Conservation (phyloP, 306 rosid species). For the Quercus parvula region DNA sequence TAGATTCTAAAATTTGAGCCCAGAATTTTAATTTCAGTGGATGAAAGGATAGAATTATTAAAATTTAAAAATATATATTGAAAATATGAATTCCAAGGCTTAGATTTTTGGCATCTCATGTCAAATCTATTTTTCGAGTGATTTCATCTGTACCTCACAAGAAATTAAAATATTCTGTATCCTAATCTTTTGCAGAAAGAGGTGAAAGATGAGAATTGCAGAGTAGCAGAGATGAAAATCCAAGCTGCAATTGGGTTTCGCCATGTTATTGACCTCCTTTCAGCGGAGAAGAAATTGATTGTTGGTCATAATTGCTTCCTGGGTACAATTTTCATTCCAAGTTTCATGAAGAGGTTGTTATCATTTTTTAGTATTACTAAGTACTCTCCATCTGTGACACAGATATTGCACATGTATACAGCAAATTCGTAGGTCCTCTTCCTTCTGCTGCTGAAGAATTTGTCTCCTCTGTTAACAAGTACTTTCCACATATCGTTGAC, state of each 20-base stretch:
- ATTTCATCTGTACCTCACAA: not conserved
- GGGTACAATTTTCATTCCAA: constrained; percentile 42
- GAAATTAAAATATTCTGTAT: not conserved
- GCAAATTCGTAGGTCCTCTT: constrained; percentile 85
- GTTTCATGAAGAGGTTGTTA: constrained; percentile 8
- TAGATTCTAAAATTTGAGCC: not conserved
- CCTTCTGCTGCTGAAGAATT: constrained; percentile 73
- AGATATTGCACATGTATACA: constrained; percentile 84
- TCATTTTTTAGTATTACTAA: constrained; percentile 19
- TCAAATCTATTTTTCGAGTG: constrained; percentile 2
- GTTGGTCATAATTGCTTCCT: constrained; percentile 90
- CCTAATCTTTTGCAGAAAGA: constrained; percentile 53
- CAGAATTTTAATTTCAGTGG: not conserved
- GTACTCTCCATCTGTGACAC: constrained; percentile 31
- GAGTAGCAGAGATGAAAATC: constrained; percentile 54
- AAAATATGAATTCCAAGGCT: constrained; percentile 6
- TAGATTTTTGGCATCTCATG: constrained; percentile 10
- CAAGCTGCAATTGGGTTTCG: constrained; percentile 87
- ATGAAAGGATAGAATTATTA: constrained; percentile 3
- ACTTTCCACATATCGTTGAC: constrained; percentile 71
- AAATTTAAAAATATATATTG: not conserved
- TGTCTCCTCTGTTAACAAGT: constrained; percentile 67
- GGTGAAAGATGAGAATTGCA: constrained; percentile 52
- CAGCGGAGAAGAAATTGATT: constrained; percentile 72
- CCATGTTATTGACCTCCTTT: constrained; percentile 91